A percentile compares a stretch with the other conserved stretches of the same genome.
These are phyloP conservation scores for Primulina eburnea DNA, from an alignment of 257 asterid species.

Conservation along the genomic window DNA sequence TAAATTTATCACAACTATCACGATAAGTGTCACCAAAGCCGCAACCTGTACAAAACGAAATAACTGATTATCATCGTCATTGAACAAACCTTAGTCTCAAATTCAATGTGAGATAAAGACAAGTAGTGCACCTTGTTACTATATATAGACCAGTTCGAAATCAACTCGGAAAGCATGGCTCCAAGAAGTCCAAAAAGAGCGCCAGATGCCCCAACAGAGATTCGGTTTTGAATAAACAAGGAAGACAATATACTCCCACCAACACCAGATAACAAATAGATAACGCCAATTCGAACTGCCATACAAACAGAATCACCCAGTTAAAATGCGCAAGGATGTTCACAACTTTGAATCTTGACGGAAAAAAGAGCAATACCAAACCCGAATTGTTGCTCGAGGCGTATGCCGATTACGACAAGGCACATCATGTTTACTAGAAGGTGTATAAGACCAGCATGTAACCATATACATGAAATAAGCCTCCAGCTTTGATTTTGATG, in stretches of 20 bases:
- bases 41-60: background rate
- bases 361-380: slow-evolving; percentile 41
- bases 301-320: too few species aligned
- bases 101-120: too few species aligned
- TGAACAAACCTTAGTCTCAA: too few species aligned
- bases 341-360: too few species aligned
- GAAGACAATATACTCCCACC: background rate
- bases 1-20: background rate
- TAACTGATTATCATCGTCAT: too few species aligned
- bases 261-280: too few species aligned
- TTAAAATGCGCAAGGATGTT: too few species aligned
- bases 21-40: slow-evolving; percentile 1
- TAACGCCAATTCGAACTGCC: too few species aligned
- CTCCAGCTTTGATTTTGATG: slow-evolving; percentile 84
- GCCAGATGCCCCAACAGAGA: slow-evolving; percentile 14
- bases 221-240: slow-evolving; percentile 1
- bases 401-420: slow-evolving; percentile 70
- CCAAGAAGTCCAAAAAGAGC: slow-evolving; percentile 24
- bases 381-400: slow-evolving; percentile 92
- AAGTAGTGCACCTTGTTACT: too few species aligned
- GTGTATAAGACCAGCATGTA: slow-evolving; percentile 85
- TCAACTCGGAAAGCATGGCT: slow-evolving; percentile 17
- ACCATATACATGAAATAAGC: slow-evolving; percentile 80
- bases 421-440: slow-evolving; percentile 75
- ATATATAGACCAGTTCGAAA: slow-evolving; percentile 11